phyloP scores from a whole-genome alignment of 1,139 yeast genomes.

The Pichia terricola region DNA sequence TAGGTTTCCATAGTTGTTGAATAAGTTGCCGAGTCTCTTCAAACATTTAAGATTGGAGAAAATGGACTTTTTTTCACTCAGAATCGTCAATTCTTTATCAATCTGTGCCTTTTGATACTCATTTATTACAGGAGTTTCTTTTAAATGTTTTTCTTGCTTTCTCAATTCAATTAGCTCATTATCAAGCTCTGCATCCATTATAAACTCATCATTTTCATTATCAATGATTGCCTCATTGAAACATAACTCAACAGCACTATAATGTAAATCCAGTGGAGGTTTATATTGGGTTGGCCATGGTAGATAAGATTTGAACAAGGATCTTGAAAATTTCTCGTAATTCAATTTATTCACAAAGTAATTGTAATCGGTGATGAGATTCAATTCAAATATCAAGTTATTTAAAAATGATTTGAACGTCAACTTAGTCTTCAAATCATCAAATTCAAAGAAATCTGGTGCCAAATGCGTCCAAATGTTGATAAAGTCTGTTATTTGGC shows the following conservation, averaged over 20 bases:
- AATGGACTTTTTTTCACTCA: constrained; percentile 37
- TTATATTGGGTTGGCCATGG: constrained; percentile 86
- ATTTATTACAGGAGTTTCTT: constrained; percentile 37
- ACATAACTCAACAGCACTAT: constrained; percentile 40
- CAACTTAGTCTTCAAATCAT: neutral
- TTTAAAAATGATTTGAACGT: constrained; percentile 3
- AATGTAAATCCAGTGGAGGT: constrained; percentile 50
- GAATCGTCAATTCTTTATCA: constrained; percentile 33
- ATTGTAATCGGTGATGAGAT: constrained; percentile 50
- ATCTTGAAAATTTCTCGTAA: constrained; percentile 45
- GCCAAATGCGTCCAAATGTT: constrained; percentile 23
- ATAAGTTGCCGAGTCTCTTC: constrained; percentile 21
- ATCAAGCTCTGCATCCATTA: constrained; percentile 7
- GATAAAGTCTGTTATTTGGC: constrained; percentile 38
- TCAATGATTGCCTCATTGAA: constrained; percentile 27
- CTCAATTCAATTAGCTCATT: constrained; percentile 17
- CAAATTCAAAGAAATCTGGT: neutral
- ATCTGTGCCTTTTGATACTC: constrained; percentile 42
- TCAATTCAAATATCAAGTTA: constrained; percentile 1
- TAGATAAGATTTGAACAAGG: constrained; percentile 35
- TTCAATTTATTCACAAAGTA: constrained; percentile 51
- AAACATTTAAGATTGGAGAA: constrained; percentile 45
- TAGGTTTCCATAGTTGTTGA: constrained; percentile 4
- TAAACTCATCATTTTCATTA: constrained; percentile 11
- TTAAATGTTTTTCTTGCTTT: constrained; percentile 23